phyloP scores from a whole-genome alignment of 306 rosid genomes.

The Canavalia gladiata region DNA sequence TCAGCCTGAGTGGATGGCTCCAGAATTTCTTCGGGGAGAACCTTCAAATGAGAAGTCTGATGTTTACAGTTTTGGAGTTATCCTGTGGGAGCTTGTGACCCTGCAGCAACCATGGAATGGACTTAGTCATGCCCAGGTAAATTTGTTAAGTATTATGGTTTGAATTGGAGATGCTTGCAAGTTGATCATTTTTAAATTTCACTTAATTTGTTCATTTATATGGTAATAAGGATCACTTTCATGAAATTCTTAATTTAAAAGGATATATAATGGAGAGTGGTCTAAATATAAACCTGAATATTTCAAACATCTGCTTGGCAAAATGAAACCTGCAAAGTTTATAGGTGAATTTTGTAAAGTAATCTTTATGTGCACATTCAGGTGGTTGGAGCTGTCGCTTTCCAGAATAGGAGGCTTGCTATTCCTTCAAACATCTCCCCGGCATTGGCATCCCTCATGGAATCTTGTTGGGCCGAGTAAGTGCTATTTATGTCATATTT shows the following conservation, averaged over 20 bases:
- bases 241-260: background rate
- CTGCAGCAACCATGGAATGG: slow-evolving; percentile 96
- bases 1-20: slow-evolving; percentile 99
- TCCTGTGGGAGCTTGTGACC: slow-evolving; percentile 94
- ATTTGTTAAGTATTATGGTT: slow-evolving; percentile 24
- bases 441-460: slow-evolving; percentile 77
- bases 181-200: background rate
- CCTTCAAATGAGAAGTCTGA: slow-evolving; percentile 96
- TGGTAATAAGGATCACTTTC: slow-evolving; percentile 19
- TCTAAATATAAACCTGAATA: slow-evolving; percentile 14
- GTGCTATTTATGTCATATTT: slow-evolving; percentile 42
- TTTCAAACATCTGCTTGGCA: slow-evolving; percentile 32
- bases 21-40: slow-evolving; percentile 97
- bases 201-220: background rate
- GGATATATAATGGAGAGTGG: background rate
- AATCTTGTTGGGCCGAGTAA: slow-evolving; percentile 97
- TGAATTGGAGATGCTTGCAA: slow-evolving; percentile 6
- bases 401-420: slow-evolving; percentile 83
- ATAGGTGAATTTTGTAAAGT: background rate
- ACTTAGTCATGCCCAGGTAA: slow-evolving; percentile 93
- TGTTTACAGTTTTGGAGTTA: slow-evolving; percentile 93
- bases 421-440: slow-evolving; percentile 79
- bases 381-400: slow-evolving; percentile 98
- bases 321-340: slow-evolving; percentile 35
- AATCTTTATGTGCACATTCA: slow-evolving; percentile 45